phyloP scores from a whole-genome alignment of 2,329 filamentous ascomycete genomes.

The Cladosporium phlei region DNA sequence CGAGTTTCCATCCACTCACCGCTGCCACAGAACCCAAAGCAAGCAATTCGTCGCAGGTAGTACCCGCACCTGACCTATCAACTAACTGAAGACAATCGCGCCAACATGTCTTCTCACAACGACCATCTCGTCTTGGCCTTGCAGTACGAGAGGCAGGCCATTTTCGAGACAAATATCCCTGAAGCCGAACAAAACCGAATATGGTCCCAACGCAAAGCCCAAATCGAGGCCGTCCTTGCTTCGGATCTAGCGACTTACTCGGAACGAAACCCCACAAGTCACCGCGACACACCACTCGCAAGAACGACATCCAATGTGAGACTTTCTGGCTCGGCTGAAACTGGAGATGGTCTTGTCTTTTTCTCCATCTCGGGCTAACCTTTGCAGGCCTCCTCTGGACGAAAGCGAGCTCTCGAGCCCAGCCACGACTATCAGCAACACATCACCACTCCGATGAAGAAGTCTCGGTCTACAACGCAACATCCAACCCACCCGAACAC shows the following conservation, averaged over 20 bases:
- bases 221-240: constrained; percentile 20
- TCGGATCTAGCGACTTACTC: neutral
- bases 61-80: neutral
- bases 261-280: neutral
- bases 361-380: constrained; percentile 2
- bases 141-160: constrained; percentile 33
- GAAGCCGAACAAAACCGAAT: constrained; percentile 33
- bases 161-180: constrained; percentile 32
- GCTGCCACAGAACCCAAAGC: no score
- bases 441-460: no score
- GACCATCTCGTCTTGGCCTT: constrained; percentile 16
- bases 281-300: neutral
- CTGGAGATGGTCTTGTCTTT: neutral
- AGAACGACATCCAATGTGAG: neutral
- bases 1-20: no score
- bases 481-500: no score
- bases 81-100: neutral
- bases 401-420: neutral
- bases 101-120: neutral
- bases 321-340: neutral
- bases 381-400: neutral
- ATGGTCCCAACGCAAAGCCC: constrained; percentile 29
- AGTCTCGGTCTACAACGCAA: no score
- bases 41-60: neutral
- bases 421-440: no score